Evolutionary conservation across 2,329 filamentous ascomycete genomes (phyloP).

Genomic region (Chalaropsis thielavioides): DNA sequence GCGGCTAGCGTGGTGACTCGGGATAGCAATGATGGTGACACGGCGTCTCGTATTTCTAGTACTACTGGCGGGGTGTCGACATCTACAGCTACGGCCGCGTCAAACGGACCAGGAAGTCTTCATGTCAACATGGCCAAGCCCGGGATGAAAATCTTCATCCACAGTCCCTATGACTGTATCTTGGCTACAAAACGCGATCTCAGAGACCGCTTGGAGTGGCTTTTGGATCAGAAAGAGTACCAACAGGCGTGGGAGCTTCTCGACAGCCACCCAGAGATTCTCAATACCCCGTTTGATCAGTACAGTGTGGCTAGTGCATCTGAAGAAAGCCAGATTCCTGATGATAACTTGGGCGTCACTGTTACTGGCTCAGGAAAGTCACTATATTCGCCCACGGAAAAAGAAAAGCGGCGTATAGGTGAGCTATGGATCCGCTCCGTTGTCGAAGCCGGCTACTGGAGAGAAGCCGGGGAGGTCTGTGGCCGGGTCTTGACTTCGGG

Average conservation of each 20-base stretch:
- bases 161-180: conserved; percentile 95
- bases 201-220: conserved; percentile 71
- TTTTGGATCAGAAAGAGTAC: conserved; percentile 68
- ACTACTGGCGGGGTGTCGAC: conserved; percentile 21
- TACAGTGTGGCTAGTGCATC: conserved; percentile 39
- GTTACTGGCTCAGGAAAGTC: conserved; percentile 27
- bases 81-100: conserved; percentile 21
- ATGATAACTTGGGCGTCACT: conserved; percentile 36
- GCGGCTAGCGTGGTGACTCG: conserved; percentile 58
- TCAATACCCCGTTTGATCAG: conserved; percentile 32
- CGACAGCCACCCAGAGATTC: conserved; percentile 70
- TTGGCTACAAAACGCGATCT: conserved; percentile 77
- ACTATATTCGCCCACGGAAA: conserved; percentile 48
- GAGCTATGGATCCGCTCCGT: conserved; percentile 88
- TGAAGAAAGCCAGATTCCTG: conserved; percentile 28
- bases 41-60: conserved; percentile 30
- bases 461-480: conserved; percentile 61
- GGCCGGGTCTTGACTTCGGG: conserved; percentile 69
- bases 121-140: conserved; percentile 42
- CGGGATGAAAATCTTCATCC: conserved; percentile 69
- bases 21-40: conserved; percentile 48
- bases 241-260: conserved; percentile 79
- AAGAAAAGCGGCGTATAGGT: conserved; percentile 80
- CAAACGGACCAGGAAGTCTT: conserved; percentile 23
- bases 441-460: conserved; percentile 61